phyloP scores from a whole-genome alignment of 1,139 yeast species.

The Casaregolazyma suthepensis region DNA sequence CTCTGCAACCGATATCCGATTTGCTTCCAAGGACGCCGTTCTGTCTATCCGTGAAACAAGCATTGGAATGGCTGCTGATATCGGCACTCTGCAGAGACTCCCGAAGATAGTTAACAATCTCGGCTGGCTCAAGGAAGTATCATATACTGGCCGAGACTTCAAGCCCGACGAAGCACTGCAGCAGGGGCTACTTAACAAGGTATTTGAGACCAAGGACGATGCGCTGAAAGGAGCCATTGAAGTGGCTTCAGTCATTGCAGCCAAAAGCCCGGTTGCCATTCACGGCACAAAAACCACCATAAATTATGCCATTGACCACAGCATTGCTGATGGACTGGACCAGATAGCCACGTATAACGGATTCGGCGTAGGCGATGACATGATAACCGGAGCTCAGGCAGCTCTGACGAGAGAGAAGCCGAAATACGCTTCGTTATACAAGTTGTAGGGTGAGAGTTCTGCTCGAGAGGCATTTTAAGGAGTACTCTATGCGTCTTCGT shows the following conservation, averaged over 20 bases:
- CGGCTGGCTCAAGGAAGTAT: constrained; percentile 56
- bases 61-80: constrained; percentile 74
- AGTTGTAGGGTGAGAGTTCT: background rate
- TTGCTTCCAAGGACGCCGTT: constrained; percentile 48
- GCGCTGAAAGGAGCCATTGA: constrained; percentile 48
- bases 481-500: background rate
- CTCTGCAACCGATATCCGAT: constrained; percentile 52
- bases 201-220: constrained; percentile 42
- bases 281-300: constrained; percentile 58
- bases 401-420: constrained; percentile 29
- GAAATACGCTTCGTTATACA: constrained; percentile 13
- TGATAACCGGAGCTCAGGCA: constrained; percentile 29
- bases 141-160: constrained; percentile 58
- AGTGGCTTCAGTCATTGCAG: constrained; percentile 47
- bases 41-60: constrained; percentile 66
- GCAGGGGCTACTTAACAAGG: constrained; percentile 49
- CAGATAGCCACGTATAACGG: constrained; percentile 53
- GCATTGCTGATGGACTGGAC: constrained; percentile 45
- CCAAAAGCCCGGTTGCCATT: constrained; percentile 53
- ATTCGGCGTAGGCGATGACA: constrained; percentile 36
- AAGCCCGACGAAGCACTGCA: constrained; percentile 49
- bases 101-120: constrained; percentile 51
- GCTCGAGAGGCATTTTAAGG: no score
- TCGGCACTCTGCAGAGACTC: constrained; percentile 68
- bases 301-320: constrained; percentile 45